Evolutionary conservation across 2,329 filamentous ascomycete genomes (phyloP).

Genomic region (Dryadomyces sulphureus): DNA sequence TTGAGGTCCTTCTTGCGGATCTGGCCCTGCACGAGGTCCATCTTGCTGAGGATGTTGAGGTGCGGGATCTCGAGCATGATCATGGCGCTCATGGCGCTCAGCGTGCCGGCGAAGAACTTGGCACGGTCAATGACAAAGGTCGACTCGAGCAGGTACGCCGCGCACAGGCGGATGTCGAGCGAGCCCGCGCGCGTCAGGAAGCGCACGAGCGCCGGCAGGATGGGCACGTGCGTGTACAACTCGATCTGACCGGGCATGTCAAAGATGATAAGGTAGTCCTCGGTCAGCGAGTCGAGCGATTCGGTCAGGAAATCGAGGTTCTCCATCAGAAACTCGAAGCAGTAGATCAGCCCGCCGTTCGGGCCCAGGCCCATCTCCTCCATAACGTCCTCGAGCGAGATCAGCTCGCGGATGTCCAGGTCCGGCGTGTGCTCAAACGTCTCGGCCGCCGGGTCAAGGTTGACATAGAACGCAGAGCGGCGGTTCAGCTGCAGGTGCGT

Average conservation of each 20-base stretch:
- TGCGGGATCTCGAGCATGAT: constrained; percentile 96
- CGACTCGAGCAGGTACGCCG: constrained; percentile 85
- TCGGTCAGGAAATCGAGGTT: constrained; percentile 87
- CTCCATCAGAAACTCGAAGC: constrained; percentile 89
- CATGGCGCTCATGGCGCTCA: constrained; percentile 98
- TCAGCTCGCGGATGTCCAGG: constrained; percentile 89
- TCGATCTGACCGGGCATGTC: constrained; percentile 99
- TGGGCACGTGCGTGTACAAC: constrained; percentile 91
- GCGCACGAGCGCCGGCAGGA: constrained; percentile 71
- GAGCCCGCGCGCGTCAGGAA: constrained; percentile 66
- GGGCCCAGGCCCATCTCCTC: constrained; percentile 83
- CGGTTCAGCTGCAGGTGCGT: constrained; percentile 82
- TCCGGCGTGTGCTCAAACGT: constrained; percentile 83
- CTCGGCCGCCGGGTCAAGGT: constrained; percentile 93
- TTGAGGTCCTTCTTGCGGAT: constrained; percentile 79
- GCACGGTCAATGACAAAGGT: constrained; percentile 92
- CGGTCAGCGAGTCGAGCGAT: constrained; percentile 68
- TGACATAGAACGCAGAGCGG: constrained; percentile 94
- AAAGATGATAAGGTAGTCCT: constrained; percentile 94
- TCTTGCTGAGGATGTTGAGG: constrained; percentile 92
- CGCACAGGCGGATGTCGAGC: constrained; percentile 82
- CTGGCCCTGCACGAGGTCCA: constrained; percentile 89
- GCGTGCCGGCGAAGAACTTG: constrained; percentile 92
- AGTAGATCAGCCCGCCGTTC: constrained; percentile 89
- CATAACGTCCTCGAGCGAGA: constrained; percentile 91